Evolutionary conservation across 2,329 filamentous ascomycete species (phyloP).

Genomic region (Hypoxylon sp.): DNA sequence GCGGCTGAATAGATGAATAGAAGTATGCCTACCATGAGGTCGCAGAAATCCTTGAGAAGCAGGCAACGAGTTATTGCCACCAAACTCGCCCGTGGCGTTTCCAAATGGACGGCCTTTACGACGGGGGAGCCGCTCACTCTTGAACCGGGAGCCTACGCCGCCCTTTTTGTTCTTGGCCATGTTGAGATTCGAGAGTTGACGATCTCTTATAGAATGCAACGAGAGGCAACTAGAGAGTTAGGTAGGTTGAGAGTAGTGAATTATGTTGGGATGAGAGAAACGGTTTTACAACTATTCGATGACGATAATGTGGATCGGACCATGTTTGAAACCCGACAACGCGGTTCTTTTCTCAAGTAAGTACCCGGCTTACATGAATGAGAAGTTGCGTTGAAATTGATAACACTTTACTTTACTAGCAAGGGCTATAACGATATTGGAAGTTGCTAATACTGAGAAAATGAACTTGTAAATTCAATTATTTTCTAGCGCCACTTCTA

Average conservation of each 20-base stretch:
- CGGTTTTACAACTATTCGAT: conserved; percentile 24
- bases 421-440: background rate
- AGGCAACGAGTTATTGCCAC: conserved; percentile 34
- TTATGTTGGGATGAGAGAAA: conserved; percentile 24
- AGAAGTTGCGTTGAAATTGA: background rate
- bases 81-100: conserved; percentile 25
- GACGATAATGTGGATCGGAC: conserved; percentile 42
- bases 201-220: background rate
- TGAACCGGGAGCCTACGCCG: conserved; percentile 30
- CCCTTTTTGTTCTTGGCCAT: conserved; percentile 48
- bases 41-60: conserved; percentile 23
- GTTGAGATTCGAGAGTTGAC: background rate
- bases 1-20: background rate
- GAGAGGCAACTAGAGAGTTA: conserved; percentile 2
- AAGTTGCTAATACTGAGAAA: background rate
- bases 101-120: conserved; percentile 22
- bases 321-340: conserved; percentile 16
- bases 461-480: background rate
- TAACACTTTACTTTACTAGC: too few relatives aligned
- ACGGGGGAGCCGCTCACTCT: conserved; percentile 35
- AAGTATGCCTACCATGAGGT: conserved; percentile 44
- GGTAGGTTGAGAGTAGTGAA: conserved; percentile 1
- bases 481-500: conserved; percentile 3
- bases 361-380: background rate
- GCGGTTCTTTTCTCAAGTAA: conserved; percentile 1